These are phyloP conservation scores for Mucor racemosus DNA, from an alignment of 371 early-diverging fungal genomes.

Conservation along the genomic window DNA sequence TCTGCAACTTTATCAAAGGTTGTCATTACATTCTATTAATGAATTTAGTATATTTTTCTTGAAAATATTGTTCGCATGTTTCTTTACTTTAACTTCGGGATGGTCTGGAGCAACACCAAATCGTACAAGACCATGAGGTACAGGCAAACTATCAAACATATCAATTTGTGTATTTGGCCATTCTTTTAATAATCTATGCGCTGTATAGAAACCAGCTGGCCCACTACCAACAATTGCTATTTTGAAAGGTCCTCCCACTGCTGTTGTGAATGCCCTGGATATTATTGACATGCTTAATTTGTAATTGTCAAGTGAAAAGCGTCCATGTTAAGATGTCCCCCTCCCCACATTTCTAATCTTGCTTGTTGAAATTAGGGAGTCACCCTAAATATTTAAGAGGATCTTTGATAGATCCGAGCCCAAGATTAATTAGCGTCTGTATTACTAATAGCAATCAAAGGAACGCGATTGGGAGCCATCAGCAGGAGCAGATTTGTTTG, in stretches of 20 bases:
- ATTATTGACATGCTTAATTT: conserved; percentile 14
- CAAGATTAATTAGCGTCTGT: too few relatives aligned
- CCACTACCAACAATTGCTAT: conserved; percentile 87
- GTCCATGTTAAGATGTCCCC: background rate
- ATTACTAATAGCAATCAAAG: too few relatives aligned
- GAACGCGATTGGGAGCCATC: too few relatives aligned
- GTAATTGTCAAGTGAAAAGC: background rate
- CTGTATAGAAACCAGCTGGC: conserved; percentile 95
- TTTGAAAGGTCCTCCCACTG: conserved; percentile 40
- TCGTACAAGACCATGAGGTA: conserved; percentile 93
- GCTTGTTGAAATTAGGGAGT: background rate
- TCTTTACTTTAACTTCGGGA: conserved; percentile 90
- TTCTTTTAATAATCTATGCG: conserved; percentile 75
- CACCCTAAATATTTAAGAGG: background rate
- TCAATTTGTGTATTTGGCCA: conserved; percentile 68
- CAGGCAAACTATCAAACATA: conserved; percentile 86
- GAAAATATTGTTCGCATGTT: background rate
- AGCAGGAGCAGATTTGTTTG: too few relatives aligned
- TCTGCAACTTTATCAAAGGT: conserved; percentile 83
- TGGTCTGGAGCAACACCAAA: conserved; percentile 99
- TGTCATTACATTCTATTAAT: conserved; percentile 74
- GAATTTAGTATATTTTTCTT: background rate
- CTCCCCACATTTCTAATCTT: background rate
- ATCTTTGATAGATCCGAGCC: too few relatives aligned
- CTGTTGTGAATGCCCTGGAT: conserved; percentile 29